Base-by-base conservation (phyloP, 108 stramenopile species). In the Skeletonema menzelii region DNA sequence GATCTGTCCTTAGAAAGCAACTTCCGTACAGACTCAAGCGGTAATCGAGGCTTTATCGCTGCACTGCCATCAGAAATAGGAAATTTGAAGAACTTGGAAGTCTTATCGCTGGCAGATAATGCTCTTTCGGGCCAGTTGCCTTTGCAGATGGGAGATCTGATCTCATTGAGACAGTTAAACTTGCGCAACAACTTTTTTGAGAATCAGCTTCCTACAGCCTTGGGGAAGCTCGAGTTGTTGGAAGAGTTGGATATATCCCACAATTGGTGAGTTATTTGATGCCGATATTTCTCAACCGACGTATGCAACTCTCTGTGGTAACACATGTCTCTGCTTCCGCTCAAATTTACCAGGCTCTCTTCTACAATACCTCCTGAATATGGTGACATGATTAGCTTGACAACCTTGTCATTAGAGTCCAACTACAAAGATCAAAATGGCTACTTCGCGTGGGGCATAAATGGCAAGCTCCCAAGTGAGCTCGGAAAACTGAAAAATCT, bases 401-500 rank as follows among this genome's bases (percentile, higher is more conserved):
- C 47, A 12, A 59, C 53, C 8, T 63, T 78, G 27, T 78, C 77
- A 40, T 28, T 78, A 44, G 64, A 65, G 34, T 78, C 77, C 4
- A 78, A 78, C 46, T 78, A 78, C 47, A 71, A 71, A 37, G 77
- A 78, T 49, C 22, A 71, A n/a, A 65, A 71, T 26, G 77, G 70
- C 4, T 71, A 71, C 40, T 78, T 78, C 19, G 31, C 77, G 22
- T 70, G 77, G 70, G 77, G 77, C 40, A 78, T 78, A 26, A 68
- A 70, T 22, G 58, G 69, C 58, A 71, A 65, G 42, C 69, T 79
- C 5, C 78, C 78, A 12, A 56, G 67, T 2, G 78, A 79, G 34
- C 35, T 79, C 7, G 78, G 72, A 17, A 65, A 69, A 19, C 44
- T 83, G 20, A 73, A 83, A 46, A 83, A 83, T 37, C 59, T 83